These are phyloP conservation scores for Chaetomium strumarium DNA, from an alignment of 2,329 filamentous ascomycete genomes.

Conservation along the genomic window DNA sequence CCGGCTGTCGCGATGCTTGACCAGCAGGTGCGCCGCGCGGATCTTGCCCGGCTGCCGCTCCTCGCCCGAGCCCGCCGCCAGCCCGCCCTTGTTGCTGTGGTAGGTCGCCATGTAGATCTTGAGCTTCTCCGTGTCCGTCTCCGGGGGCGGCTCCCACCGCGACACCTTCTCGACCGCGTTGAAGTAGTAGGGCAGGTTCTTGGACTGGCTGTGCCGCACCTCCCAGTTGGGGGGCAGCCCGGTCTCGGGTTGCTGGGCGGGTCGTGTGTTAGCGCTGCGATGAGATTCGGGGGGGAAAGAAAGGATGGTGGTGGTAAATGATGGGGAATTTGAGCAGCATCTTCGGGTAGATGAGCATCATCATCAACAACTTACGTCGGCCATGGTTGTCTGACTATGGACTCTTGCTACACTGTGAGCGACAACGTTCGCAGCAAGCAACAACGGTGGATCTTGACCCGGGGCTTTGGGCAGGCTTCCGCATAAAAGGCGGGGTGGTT, in stretches of 20 bases:
- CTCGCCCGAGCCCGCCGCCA: constrained; percentile 33
- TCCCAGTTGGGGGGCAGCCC: constrained; percentile 88
- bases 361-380: constrained; percentile 19
- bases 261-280: neutral
- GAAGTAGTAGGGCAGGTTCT: constrained; percentile 99
- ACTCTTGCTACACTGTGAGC: neutral
- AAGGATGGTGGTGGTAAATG: neutral
- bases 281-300: neutral
- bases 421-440: neutral
- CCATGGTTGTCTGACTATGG: constrained; percentile 4
- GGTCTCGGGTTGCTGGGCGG: constrained; percentile 46
- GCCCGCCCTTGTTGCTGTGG: constrained; percentile 52
- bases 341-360: no score
- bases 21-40: constrained; percentile 81
- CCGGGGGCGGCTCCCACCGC: constrained; percentile 86
- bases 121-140: constrained; percentile 84
- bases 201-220: constrained; percentile 95
- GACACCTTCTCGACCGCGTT: constrained; percentile 80
- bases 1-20: constrained; percentile 87
- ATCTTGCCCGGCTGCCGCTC: constrained; percentile 64
- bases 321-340: neutral
- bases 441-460: no score
- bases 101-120: constrained; percentile 90
- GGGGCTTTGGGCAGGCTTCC: no score
- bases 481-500: constrained; percentile 13